phyloP scores from a whole-genome alignment of 768 basidiomycete genomes.

The Podaxis carcinomalis region DNA sequence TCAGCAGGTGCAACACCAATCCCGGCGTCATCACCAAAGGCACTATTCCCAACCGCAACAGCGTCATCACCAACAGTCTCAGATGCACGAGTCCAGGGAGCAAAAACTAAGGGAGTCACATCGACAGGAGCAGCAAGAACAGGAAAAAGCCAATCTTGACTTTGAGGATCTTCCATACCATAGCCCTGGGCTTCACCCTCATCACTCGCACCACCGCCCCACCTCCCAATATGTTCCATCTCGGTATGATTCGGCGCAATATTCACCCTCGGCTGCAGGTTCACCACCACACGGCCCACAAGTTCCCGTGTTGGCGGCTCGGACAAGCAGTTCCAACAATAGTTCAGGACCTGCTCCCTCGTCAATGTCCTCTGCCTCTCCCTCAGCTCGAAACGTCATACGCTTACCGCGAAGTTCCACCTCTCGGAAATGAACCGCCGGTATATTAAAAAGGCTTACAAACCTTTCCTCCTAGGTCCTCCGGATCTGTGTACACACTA shows the following conservation, averaged over 20 bases:
- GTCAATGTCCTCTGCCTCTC: slow-evolving; percentile 7
- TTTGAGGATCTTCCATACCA: slow-evolving; percentile 8
- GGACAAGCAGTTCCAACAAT: slow-evolving; percentile 9
- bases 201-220: slow-evolving; percentile 3
- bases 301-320: slow-evolving; percentile 2
- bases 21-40: background rate
- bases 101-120: background rate
- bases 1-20: slow-evolving; percentile 14
- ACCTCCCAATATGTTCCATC: background rate
- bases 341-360: slow-evolving; percentile 9
- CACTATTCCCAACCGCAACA: slow-evolving; percentile 3
- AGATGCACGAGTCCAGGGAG: background rate
- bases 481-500: background rate
- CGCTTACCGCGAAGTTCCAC: background rate
- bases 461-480: too few species aligned
- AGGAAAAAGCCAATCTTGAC: background rate
- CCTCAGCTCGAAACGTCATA: slow-evolving; percentile 3
- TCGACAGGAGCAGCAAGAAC: background rate
- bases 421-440: slow-evolving; percentile 3
- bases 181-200: slow-evolving; percentile 7
- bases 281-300: background rate
- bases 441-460: background rate
- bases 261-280: background rate
- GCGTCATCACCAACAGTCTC: slow-evolving; percentile 1
- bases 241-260: background rate